Evolutionary conservation across 148 eudicot genomes (phyloP).

Genomic region (Rhododendron mucronatum): DNA sequence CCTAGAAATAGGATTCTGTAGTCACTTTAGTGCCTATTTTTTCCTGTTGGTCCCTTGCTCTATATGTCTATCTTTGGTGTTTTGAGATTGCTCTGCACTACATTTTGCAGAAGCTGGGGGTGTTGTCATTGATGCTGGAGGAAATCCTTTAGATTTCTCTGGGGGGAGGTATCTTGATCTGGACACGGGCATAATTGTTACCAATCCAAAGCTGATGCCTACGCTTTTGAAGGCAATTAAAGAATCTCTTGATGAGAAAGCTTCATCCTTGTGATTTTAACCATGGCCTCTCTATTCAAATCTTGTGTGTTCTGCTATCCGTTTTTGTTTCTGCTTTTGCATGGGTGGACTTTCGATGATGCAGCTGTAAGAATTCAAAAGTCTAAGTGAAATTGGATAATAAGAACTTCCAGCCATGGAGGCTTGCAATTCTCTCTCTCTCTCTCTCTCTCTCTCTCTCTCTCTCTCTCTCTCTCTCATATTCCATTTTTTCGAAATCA

Average conservation of each 20-base stretch:
- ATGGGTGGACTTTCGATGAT: not conserved
- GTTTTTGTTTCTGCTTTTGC: not conserved
- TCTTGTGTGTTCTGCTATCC: not conserved
- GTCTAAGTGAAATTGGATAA: not conserved
- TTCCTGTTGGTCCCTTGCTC: not conserved
- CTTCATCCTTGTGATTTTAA: conserved; percentile 49
- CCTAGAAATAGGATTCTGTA: not conserved
- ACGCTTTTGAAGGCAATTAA: conserved; percentile 76
- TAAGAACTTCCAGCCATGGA: not conserved
- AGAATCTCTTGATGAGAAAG: conserved; percentile 65
- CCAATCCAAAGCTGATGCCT: conserved; percentile 83
- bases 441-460: not conserved
- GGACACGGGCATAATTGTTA: conserved; percentile 79
- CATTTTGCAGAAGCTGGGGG: conserved; percentile 88
- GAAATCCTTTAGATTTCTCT: conserved; percentile 89
- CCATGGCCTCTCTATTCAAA: not conserved
- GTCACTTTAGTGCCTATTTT: not conserved
- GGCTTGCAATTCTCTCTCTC: not conserved
- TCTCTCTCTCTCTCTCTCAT: not conserved
- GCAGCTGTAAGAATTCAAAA: not conserved
- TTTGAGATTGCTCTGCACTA: not conserved
- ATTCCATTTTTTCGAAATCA: too few relatives aligned
- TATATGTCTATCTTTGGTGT: not conserved
- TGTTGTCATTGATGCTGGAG: conserved; percentile 75
- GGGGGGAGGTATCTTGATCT: conserved; percentile 82